Evolutionary conservation across 306 rosid species (phyloP).

Genomic region (Begonia loranthoides): DNA sequence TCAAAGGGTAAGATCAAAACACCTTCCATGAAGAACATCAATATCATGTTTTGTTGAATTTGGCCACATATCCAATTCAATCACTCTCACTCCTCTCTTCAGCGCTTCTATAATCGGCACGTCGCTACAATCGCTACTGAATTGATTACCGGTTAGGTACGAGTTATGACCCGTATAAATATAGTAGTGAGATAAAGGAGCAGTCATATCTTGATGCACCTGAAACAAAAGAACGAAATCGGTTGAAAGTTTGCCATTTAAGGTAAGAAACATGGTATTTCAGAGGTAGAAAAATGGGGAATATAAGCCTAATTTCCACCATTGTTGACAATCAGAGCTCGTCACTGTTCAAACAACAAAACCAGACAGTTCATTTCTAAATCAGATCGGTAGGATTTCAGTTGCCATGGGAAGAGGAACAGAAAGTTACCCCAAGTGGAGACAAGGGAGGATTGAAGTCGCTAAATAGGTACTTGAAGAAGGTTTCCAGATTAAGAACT

Average conservation of each 20-base stretch:
- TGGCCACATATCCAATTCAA: constrained; percentile 98
- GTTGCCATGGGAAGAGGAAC: neutral
- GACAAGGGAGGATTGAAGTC: constrained; percentile 47
- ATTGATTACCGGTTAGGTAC: constrained; percentile 90
- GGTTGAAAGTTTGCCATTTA: neutral
- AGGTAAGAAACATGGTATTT: neutral
- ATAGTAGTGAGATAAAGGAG: constrained; percentile 85
- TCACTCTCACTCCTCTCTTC: constrained; percentile 80
- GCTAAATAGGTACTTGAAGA: constrained; percentile 66
- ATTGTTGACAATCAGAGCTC: neutral
- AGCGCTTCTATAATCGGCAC: constrained; percentile 63
- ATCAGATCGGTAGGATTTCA: neutral
- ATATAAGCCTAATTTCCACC: neutral
- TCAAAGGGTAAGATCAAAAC: constrained; percentile 1
- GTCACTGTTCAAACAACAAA: too few species aligned
- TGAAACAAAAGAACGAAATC: constrained; percentile 15
- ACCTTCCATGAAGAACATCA: constrained; percentile 98
- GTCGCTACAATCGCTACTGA: constrained; percentile 94
- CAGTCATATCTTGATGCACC: constrained; percentile 87
- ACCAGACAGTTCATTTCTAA: neutral
- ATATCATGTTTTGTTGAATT: constrained; percentile 59
- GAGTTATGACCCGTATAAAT: constrained; percentile 94
- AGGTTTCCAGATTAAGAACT: constrained; percentile 57
- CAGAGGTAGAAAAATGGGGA: neutral
- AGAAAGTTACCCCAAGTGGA: constrained; percentile 29